Conservation (phyloP, 2,329 filamentous ascomycete genomes). For the Apiospora arundinis region DNA sequence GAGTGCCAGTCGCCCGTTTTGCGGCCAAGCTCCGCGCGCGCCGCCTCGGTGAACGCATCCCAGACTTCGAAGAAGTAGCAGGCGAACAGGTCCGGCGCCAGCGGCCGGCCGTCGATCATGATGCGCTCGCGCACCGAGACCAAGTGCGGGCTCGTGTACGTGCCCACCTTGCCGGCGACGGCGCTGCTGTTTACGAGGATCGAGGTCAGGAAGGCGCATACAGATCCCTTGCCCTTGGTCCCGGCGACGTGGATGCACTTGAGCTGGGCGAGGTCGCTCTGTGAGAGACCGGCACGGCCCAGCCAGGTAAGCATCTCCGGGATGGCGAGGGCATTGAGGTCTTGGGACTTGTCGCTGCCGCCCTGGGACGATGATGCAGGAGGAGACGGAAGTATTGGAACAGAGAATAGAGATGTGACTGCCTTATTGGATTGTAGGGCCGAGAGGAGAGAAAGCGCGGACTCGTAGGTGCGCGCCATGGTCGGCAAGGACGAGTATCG, state of each 20-base stretch:
- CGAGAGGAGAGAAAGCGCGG: constrained; percentile 77
- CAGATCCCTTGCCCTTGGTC: constrained; percentile 93
- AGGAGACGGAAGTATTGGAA: constrained; percentile 39
- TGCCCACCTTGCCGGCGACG: constrained; percentile 61
- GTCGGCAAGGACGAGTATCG: neutral
- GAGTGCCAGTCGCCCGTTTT: constrained; percentile 2
- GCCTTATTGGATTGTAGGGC: constrained; percentile 81
- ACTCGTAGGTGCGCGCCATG: constrained; percentile 55
- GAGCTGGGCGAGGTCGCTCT: constrained; percentile 49
- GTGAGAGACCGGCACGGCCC: constrained; percentile 74
- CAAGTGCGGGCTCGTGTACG: constrained; percentile 87
- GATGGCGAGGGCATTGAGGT: constrained; percentile 75
- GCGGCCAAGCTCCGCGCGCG: constrained; percentile 19
- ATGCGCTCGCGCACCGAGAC: constrained; percentile 86
- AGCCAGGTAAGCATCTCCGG: constrained; percentile 86
- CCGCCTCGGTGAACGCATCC: constrained; percentile 58
- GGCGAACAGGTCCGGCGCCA: constrained; percentile 73
- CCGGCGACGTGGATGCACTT: constrained; percentile 82
- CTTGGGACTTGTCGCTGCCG: constrained; percentile 39
- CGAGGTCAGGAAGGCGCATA: constrained; percentile 81
- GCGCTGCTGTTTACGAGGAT: constrained; percentile 64
- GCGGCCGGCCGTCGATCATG: constrained; percentile 74
- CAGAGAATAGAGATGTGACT: constrained; percentile 58
- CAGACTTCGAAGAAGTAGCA: constrained; percentile 85
- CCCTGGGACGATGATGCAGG: constrained; percentile 44